Evolutionary conservation across 2,329 filamentous ascomycete genomes (phyloP), one percentile per base, ranked within the genome.

Genomic region (Chaetoscypha palmicola): DNA sequence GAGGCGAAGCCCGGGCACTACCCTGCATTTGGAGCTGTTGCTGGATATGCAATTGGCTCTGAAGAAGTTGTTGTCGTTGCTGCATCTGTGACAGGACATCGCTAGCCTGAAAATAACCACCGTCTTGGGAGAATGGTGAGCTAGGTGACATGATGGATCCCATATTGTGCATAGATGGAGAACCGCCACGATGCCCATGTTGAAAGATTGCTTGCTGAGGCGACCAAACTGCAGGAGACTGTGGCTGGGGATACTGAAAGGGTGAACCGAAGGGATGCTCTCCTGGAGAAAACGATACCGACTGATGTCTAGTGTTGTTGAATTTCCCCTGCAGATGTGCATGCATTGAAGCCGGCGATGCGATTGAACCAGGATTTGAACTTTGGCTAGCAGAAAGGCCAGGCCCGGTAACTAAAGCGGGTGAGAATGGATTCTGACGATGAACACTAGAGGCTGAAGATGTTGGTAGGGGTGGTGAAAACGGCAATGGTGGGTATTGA

Each of bases 381-480:
- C 77, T 84, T 61, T 83, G 68, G 40, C 78, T 68, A 40, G 76
- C 72, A 35, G 83, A 73, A 53, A 77, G 65, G 40, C 76, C 68
- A 57, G 77, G 62, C 53, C 77, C 74, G 28, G 78, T 73, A 3
- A 79, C 73, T 62, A 90, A 81, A 21, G 50, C 36, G 7, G 60
- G 60, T n/a, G 60, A 63, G 41, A 63, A 81, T 81, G 52, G 71
- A 71, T 67, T 61, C 59, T 75, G 76, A 45, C 77, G 69, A 35
- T 73, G 79, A 50, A 79, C 83, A 66, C 86, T 91, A 23, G 77
- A 79, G 10, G 81, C 84, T 22, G 89, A 94, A 0, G 81, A 81
- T 1, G 87, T 81, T 16, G 86, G 86, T 20, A 94, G 67, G 1
- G 89, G 87, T 8, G 91, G 89, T 17, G 90, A 94, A 59, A 91